Base-by-base conservation (phyloP, 495 filamentous ascomycete species). In the Evansstolkia leycettana region DNA sequence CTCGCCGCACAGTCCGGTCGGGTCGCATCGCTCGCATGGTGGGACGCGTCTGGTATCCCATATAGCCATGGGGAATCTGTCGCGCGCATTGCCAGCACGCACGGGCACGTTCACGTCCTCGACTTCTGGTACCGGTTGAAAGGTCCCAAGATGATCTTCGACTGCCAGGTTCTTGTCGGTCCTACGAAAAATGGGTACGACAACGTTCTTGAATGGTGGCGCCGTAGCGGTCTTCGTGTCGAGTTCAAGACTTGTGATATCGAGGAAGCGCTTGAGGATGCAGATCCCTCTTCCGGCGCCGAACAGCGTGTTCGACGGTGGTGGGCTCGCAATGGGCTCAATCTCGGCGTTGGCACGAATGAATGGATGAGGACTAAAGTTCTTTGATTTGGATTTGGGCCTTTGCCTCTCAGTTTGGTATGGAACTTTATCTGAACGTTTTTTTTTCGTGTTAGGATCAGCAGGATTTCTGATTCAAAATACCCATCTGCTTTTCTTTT, bases 171-270 rank as follows among this genome's bases (percentile, higher is more conserved):
- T 0, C 67, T 95, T 1, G 82, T 90, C 3, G 83, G 82, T 11
- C 76, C 88, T 7, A 94, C 88, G 6, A 86, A 82, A 51, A 86
- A 86, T 38, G 84, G 84, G 2, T 81, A 88, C 50, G 76, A 81
- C 13, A 69, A 77, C 14, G 84, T 94, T 18, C 56, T 95, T 10
- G 82, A 94, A 50, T 95, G 87, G 87, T 95, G 88, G 88, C 82
- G 80, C 40, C 57, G 61, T 32, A 82, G 78, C 41, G 80, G 80
- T 0, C 68, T 84, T 26, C 61, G 67, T 8, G 86, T 94, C 9
- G 85, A 94, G 55, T 95, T 93, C 52, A 89, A 88, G 60, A 92
- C 87, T 7, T 93, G 86, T 44, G 85, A 94, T 62, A 85, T 95
- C 42, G 87, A 94, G 53, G 88, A 93, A 58, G 87, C 88, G 7